Evolutionary conservation across 202 grass and related monocot genomes (phyloP), one percentile per base, ranked within the genome.

Genomic region (Brachypodium distachyon): DNA sequence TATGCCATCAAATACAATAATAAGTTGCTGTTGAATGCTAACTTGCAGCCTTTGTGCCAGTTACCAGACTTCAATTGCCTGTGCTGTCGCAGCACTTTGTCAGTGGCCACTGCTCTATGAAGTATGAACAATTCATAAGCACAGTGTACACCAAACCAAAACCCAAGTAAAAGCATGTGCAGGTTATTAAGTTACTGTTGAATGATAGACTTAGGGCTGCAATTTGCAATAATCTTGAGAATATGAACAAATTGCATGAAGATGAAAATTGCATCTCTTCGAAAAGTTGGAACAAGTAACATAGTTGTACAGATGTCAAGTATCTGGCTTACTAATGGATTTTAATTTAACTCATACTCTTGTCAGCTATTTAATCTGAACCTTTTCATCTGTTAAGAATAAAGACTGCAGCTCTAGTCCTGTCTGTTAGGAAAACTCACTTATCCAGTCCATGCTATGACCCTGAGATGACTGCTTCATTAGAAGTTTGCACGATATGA

Each of bases 121-220:
- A 44, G 48, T 22, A n/a, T 47, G n/a, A 16, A 48, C 33, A 61
- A 9, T 50, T 27, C 23, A 31, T 12, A 72, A 73, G 6, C 63
- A 75, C 46, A 59, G 13, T 33, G 12, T 61, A 82, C 22, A 61
- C 12, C 9, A 59, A 78, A 61, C 12, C 9, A 59, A 78, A 48
- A 31, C 36, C 19, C 50, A 80, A 59, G 40, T 73, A 28, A 59
- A 67, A 68, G 2, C 34, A 16, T 27, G 31, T 68, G 74, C 34
- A 60, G 18, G 28, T 74, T 74, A 83, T 34, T 87, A 60, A 17
- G 28, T 74, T 74, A 83, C 42, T 87, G 42, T 47, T 69, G 41
- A 58, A 86, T 34, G 61, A 69, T 68, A 80, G 10, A 50, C 44
- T 78, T 28, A 4, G 23, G 41, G 9, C 21, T 31, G 43, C 51